Percentiles rank a stretch among this genome's conserved stretches.
Conservation (phyloP, 208 protist genomes). For the Trypanosoma melophagium region DNA sequence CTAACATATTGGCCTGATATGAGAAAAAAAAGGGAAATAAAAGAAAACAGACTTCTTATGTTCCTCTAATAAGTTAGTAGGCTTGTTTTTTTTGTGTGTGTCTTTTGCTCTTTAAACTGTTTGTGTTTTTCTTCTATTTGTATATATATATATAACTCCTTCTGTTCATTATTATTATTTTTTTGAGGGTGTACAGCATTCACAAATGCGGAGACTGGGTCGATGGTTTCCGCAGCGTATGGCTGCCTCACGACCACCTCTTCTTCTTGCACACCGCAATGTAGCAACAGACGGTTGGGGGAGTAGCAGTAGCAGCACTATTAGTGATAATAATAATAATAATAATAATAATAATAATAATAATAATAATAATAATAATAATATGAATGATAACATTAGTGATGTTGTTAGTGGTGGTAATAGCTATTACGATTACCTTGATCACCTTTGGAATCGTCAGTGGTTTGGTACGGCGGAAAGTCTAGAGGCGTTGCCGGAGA, state of each 20-base stretch:
- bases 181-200: background rate
- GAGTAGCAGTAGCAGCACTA: too few species aligned
- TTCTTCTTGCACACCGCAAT: too few species aligned
- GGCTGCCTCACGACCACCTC: too few species aligned
- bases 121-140: background rate
- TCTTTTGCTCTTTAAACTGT: background rate
- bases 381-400: too few species aligned
- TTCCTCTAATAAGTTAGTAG: background rate
- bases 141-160: background rate
- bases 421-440: slow-evolving; percentile 63
- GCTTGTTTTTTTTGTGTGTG: background rate
- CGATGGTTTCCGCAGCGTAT: background rate
- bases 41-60: too few species aligned
- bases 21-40: too few species aligned
- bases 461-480: slow-evolving; percentile 67
- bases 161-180: slow-evolving; percentile 5
- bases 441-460: slow-evolving; percentile 61
- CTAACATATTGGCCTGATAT: too few species aligned
- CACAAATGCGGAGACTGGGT: slow-evolving; percentile 18
- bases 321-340: too few species aligned
- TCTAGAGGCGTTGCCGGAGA: slow-evolving; percentile 10
- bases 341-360: too few species aligned
- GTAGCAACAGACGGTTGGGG: too few species aligned
- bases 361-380: too few species aligned
- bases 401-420: background rate